Conservation (phyloP, 345 rosid species). For the Bretschneidera sinensis region DNA sequence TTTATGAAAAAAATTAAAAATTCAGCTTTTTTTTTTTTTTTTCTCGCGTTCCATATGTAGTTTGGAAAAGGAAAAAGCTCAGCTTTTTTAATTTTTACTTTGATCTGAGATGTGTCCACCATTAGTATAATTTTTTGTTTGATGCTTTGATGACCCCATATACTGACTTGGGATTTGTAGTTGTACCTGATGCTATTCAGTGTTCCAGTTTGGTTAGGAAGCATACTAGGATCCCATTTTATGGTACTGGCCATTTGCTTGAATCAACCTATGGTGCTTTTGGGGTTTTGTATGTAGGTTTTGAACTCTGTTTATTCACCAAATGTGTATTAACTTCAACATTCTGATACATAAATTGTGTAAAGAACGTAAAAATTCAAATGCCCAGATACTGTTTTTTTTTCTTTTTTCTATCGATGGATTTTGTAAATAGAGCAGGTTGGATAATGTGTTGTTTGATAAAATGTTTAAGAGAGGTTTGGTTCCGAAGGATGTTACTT, state of each 20-base stretch:
- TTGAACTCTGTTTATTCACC: conserved; percentile 59
- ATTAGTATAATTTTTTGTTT: conserved; percentile 29
- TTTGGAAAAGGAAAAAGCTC: conserved; percentile 78
- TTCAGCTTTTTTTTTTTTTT: too few species aligned
- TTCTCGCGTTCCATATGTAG: too few species aligned
- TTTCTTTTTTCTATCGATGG: conserved; percentile 62
- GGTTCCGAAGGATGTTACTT: conserved; percentile 53
- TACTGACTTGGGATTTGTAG: conserved; percentile 39
- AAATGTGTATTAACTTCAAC: conserved; percentile 49
- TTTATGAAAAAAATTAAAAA: too few species aligned
- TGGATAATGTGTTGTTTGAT: conserved; percentile 55
- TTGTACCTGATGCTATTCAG: conserved; percentile 72
- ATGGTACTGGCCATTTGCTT: conserved; percentile 52
- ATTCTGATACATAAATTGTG: conserved; percentile 53
- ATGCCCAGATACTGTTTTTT: conserved; percentile 59
- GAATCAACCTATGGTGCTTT: conserved; percentile 32
- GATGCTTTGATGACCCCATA: conserved; percentile 58
- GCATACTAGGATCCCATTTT: conserved; percentile 41
- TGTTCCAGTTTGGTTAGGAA: conserved; percentile 61
- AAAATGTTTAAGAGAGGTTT: conserved; percentile 56
- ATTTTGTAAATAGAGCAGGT: conserved; percentile 46
- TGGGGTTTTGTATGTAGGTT: conserved; percentile 61
- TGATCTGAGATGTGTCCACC: conserved; percentile 34
- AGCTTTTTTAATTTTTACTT: conserved; percentile 42
- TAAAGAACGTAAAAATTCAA: conserved; percentile 42